Evolutionary conservation across 2,329 filamentous ascomycete species (phyloP).

Genomic region (Claviceps pazoutovae): DNA sequence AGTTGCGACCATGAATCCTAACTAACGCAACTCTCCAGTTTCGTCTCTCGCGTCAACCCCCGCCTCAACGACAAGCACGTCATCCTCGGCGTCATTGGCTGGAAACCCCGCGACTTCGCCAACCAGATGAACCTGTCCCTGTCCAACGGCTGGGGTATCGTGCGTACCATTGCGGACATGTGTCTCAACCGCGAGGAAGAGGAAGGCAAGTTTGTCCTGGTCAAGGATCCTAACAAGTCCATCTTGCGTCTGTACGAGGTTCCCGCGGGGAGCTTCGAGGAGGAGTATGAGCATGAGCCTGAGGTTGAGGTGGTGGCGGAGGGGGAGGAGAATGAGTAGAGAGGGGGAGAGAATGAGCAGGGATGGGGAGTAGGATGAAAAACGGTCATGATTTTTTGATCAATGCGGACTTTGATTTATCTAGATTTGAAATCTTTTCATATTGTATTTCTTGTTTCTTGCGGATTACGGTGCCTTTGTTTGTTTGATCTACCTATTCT

Average conservation of each 20-base stretch:
- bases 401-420: neutral
- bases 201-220: conserved; percentile 68
- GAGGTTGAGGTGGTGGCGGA: conserved; percentile 35
- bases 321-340: conserved; percentile 18
- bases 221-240: conserved; percentile 93
- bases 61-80: conserved; percentile 89
- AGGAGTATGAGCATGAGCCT: conserved; percentile 62
- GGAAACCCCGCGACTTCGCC: conserved; percentile 96
- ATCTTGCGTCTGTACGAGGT: conserved; percentile 89
- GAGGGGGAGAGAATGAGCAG: neutral
- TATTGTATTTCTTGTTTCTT: neutral
- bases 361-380: neutral
- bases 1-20: neutral
- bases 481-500: neutral
- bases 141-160: conserved; percentile 97
- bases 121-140: conserved; percentile 96
- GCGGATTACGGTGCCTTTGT: neutral
- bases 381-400: neutral
- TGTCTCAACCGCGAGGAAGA: conserved; percentile 60
- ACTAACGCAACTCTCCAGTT: conserved; percentile 39
- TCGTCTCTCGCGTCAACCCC: conserved; percentile 88
- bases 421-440: neutral
- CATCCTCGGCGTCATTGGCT: conserved; percentile 86
- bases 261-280: conserved; percentile 76
- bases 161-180: conserved; percentile 96